Evolutionary conservation across 1,284 basidiomycete genomes (phyloP), one percentile per base, ranked within the genome.

Genomic region (Ganoderma boninense): DNA sequence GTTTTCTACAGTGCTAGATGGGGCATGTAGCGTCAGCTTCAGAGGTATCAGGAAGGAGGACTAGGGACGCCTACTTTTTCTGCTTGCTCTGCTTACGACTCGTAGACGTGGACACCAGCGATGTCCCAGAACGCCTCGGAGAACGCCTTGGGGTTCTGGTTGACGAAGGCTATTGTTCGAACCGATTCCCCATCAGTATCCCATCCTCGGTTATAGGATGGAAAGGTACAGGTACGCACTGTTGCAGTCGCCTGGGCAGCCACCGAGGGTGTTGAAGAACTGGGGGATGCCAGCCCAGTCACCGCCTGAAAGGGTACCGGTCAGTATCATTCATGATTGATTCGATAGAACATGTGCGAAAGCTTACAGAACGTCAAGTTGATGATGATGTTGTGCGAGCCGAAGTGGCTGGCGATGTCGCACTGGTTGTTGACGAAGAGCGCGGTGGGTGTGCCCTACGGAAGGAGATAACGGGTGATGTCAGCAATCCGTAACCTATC

Each of bases 381-480:
- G 78, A 92, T 89, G 60, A 91, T 83, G 72, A 91, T 90, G 68
- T 89, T 88, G 74, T 91, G 85, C 8, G 84, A 78, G 13, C 85
- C 86, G 77, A 92, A 90, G 64, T 87, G 82, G 2, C 80, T 82
- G 40, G 77, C 78, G 64, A 90, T 84, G 64, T 87, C 80, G 77
- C 89, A 90, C 46, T 79, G 78, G 7, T 83, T 86, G 74, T 82
- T 84, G 6, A 90, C 88, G 82, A 91, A 91, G 74, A 84, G 82
- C 4, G 90, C 90, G 20, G 77, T 74, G 2, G 90, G 89, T 0
- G 81, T 86, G 4, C 89, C 89, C 89, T 89, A 44, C 10, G n/a
- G 8, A 49, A 29, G 38, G 26, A 40, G 38, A 43, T 4, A 64
- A 18, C n/a, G 16, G 32, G 43, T 56, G 18, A 42, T 49, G 20